Evolutionary conservation across 495 filamentous ascomycete genomes (phyloP).

Genomic region (Aspergillus conjunctus): DNA sequence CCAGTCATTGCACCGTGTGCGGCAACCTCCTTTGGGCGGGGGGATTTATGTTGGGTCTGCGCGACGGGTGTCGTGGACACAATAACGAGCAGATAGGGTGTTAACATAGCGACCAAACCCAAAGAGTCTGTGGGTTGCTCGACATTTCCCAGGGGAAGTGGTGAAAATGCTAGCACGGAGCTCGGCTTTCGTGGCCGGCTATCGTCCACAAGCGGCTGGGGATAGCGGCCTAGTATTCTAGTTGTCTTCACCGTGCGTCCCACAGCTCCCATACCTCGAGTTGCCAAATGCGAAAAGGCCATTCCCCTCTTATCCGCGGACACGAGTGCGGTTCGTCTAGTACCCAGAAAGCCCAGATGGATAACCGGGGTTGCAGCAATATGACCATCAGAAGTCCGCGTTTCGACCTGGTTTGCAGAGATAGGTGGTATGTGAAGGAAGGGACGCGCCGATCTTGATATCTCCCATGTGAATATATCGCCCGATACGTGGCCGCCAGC

Average conservation of each 20-base stretch:
- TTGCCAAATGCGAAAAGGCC: slow-evolving; percentile 97
- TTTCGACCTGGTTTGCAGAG: slow-evolving; percentile 62
- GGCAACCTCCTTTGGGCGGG: slow-evolving; percentile 84
- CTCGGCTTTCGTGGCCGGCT: slow-evolving; percentile 82
- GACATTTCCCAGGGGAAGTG: slow-evolving; percentile 87
- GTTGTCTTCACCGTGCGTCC: slow-evolving; percentile 85
- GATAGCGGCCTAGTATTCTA: slow-evolving; percentile 89
- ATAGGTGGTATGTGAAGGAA: slow-evolving; percentile 88
- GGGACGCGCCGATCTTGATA: slow-evolving; percentile 73
- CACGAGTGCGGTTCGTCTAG: slow-evolving; percentile 90
- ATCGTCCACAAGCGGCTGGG: slow-evolving; percentile 56
- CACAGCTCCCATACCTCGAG: slow-evolving; percentile 82
- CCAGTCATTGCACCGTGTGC: slow-evolving; percentile 90
- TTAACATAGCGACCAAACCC: slow-evolving; percentile 93
- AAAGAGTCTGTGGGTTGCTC: slow-evolving; percentile 85
- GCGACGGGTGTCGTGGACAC: slow-evolving; percentile 95
- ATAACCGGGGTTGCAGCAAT: slow-evolving; percentile 72
- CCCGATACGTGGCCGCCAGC: slow-evolving; percentile 88
- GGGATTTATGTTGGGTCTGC: slow-evolving; percentile 91
- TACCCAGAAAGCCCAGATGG: slow-evolving; percentile 94
- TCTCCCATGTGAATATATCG: slow-evolving; percentile 96
- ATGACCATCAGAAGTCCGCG: slow-evolving; percentile 77
- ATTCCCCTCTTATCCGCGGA: slow-evolving; percentile 96
- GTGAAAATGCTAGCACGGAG: slow-evolving; percentile 89
- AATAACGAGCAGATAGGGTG: slow-evolving; percentile 91